phyloP scores from a whole-genome alignment of 2,329 filamentous ascomycete species.

The Alternaria metachromatica region DNA sequence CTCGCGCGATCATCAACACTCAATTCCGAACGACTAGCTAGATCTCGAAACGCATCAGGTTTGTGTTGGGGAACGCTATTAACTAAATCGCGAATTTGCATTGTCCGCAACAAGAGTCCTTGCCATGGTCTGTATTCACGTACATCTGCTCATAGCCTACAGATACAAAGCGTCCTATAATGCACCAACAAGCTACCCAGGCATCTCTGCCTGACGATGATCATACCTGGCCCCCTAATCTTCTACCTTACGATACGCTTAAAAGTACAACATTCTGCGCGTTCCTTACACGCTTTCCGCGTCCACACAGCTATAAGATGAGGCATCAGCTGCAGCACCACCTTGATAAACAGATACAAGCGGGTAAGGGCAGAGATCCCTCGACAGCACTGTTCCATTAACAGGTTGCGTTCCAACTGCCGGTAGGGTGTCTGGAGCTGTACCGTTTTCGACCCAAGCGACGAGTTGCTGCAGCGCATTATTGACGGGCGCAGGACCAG shows the following conservation, averaged over 20 bases:
- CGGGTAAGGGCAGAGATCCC: background rate
- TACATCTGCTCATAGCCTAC: background rate
- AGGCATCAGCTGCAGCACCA: background rate
- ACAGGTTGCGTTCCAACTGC: background rate
- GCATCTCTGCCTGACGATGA: background rate
- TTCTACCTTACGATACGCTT: background rate
- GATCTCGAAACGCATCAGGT: background rate
- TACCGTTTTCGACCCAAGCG: background rate
- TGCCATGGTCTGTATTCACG: background rate
- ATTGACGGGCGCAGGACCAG: background rate
- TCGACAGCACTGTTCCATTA: background rate
- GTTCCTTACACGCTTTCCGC: background rate
- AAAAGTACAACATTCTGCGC: background rate
- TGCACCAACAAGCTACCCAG: background rate
- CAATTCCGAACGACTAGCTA: background rate
- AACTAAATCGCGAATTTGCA: background rate
- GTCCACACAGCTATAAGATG: background rate
- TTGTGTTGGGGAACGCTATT: background rate
- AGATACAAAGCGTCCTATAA: background rate
- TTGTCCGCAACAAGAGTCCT: background rate
- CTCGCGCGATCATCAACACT: background rate
- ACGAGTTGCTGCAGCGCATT: background rate
- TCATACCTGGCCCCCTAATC: rapidly evolving
- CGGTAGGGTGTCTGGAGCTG: background rate
- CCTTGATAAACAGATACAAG: background rate